A percentile compares a stretch with the other conserved stretches of the same genome.
These are phyloP conservation scores for Ophiostoma quercus DNA, from an alignment of 2,329 filamentous ascomycete genomes.

Conservation along the genomic window DNA sequence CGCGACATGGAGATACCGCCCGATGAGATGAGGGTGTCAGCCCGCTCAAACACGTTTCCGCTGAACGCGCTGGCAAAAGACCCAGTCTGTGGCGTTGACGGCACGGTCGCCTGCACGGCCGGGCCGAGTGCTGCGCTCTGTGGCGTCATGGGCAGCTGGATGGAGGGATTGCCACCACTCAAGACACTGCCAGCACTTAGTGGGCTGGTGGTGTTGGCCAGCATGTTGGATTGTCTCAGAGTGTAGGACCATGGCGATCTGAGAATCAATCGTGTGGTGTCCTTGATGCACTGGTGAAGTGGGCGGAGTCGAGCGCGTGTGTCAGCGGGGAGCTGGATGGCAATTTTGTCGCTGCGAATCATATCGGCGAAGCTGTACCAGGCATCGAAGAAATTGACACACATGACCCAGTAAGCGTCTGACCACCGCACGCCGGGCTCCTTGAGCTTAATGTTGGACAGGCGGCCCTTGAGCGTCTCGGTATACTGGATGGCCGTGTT, in stretches of 20 bases:
- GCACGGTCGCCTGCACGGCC: constrained; percentile 83
- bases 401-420: constrained; percentile 60
- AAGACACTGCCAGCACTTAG: constrained; percentile 15
- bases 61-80: constrained; percentile 52
- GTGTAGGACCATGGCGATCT: constrained; percentile 52
- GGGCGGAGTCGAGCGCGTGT: constrained; percentile 70
- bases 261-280: constrained; percentile 67
- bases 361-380: constrained; percentile 62
- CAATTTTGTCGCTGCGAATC: constrained; percentile 52
- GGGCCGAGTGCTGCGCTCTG: constrained; percentile 84
- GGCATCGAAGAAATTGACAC: constrained; percentile 66
- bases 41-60: constrained; percentile 56
- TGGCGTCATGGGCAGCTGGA: constrained; percentile 70
- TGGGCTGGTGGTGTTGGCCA: constrained; percentile 30
- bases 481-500: constrained; percentile 66
- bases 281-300: constrained; percentile 76
- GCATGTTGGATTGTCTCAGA: constrained; percentile 34
- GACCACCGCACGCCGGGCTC: constrained; percentile 69
- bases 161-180: constrained; percentile 22
- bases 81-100: constrained; percentile 59
- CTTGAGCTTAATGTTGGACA: constrained; percentile 77
- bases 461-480: constrained; percentile 63
- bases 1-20: constrained; percentile 55
- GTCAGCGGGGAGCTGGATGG: constrained; percentile 56
- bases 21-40: constrained; percentile 53